Percentiles rank a stretch among this genome's conserved stretches.
Evolutionary conservation across 805 yeast species (phyloP).

Genomic region (Candida dendrica): DNA sequence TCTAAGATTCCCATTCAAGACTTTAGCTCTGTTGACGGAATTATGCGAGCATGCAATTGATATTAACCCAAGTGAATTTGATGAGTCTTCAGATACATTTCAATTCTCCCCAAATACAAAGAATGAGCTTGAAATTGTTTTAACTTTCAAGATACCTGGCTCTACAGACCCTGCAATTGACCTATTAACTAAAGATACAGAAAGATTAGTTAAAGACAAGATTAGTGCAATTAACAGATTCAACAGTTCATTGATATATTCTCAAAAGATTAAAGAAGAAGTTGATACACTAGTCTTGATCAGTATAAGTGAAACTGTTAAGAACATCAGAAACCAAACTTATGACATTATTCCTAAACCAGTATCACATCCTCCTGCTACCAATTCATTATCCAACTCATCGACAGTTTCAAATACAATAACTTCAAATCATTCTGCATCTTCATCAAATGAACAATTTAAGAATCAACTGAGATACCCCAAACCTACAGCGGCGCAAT

Average conservation of each 20-base stretch:
- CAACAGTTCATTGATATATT: conserved; percentile 67
- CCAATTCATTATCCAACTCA: neutral
- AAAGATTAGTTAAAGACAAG: conserved; percentile 51
- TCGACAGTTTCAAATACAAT: neutral
- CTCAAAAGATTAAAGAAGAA: conserved; percentile 70
- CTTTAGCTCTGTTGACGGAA: conserved; percentile 48
- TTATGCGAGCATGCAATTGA: conserved; percentile 69
- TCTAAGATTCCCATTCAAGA: conserved; percentile 54
- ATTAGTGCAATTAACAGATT: conserved; percentile 63
- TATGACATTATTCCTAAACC: conserved; percentile 6
- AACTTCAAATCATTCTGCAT: neutral
- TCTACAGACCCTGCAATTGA: conserved; percentile 60
- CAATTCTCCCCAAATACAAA: conserved; percentile 57
- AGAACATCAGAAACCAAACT: conserved; percentile 31
- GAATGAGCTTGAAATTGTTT: conserved; percentile 41
- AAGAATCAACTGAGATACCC: conserved; percentile 17
- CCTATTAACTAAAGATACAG: conserved; percentile 61
- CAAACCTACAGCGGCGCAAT: conserved; percentile 13
- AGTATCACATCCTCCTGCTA: neutral
- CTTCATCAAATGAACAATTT: conserved; percentile 7
- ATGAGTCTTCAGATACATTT: conserved; percentile 16
- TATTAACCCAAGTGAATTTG: conserved; percentile 65
- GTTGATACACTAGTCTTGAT: conserved; percentile 62
- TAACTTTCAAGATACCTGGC: conserved; percentile 33
- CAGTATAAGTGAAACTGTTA: conserved; percentile 57